Evolutionary conservation across 768 basidiomycete species (phyloP).

Genomic region (Tricholoma bakamatsutake): DNA sequence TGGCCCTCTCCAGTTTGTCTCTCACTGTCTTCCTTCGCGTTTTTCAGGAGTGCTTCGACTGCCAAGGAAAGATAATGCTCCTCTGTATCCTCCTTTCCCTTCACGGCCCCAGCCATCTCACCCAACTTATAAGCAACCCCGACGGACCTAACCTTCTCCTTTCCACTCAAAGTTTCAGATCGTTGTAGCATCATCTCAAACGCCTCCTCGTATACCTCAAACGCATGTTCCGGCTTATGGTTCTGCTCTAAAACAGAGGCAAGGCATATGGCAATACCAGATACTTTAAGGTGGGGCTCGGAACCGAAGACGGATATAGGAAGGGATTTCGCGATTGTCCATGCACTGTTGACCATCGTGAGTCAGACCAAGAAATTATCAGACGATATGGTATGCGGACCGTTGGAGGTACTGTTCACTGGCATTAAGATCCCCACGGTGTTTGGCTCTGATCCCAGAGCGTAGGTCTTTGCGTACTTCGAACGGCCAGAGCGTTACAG

Average conservation of each 20-base stretch:
- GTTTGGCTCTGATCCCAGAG: slow-evolving; percentile 56
- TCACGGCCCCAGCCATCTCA: slow-evolving; percentile 31
- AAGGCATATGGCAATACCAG: slow-evolving; percentile 59
- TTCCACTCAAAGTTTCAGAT: slow-evolving; percentile 17
- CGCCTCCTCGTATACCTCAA: slow-evolving; percentile 32
- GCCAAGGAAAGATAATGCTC: slow-evolving; percentile 38
- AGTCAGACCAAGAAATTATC: slow-evolving; percentile 3
- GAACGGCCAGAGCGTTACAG: slow-evolving; percentile 61
- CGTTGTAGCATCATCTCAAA: slow-evolving; percentile 25
- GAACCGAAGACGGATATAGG: slow-evolving; percentile 31
- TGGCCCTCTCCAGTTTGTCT: not conserved
- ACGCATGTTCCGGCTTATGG: slow-evolving; percentile 31
- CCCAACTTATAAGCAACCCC: slow-evolving; percentile 39
- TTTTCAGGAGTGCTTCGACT: slow-evolving; percentile 37
- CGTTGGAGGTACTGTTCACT: slow-evolving; percentile 48
- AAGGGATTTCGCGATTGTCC: slow-evolving; percentile 44
- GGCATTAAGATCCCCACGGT: slow-evolving; percentile 46
- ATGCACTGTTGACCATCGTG: slow-evolving; percentile 38
- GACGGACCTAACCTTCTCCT: slow-evolving; percentile 30
- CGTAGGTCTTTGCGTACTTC: slow-evolving; percentile 61
- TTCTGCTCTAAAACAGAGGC: slow-evolving; percentile 49
- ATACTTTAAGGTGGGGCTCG: slow-evolving; percentile 57
- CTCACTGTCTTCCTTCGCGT: slow-evolving; percentile 22
- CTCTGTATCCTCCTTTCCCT: slow-evolving; percentile 31
- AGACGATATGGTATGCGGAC: slow-evolving; percentile 30